Evolutionary conservation across 2,329 filamentous ascomycete genomes (phyloP), one percentile per base, ranked within the genome.

Genomic region (Penicillium brevicompactum): DNA sequence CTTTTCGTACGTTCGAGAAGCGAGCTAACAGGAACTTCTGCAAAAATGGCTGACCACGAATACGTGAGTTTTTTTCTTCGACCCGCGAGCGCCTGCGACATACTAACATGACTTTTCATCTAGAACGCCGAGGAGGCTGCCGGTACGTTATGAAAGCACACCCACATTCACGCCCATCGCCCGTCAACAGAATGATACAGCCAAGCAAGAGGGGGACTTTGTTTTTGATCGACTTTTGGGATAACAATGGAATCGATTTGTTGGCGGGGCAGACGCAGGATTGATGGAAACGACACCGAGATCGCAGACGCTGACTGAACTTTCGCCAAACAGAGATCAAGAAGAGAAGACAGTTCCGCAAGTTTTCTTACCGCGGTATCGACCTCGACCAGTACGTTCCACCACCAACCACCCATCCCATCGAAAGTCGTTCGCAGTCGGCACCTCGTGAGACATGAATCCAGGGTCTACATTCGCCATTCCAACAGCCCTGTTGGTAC

Each of bases 351-450:
- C 84, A 92, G 73, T 97, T 97, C 90, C 90, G 92, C 85, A 99
- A 97, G 89, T 99, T 97, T 80, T 94, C 92, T 72, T 99, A 97
- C 91, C 91, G 94, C 79, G 94, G 94, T 78, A 91, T 99, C 81
- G 94, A 99, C 82, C 92, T 99, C 80, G 94, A 99, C 81, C 91
- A 96, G 93, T 97, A 92, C 76, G 92, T 84, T 65, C 6, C 24
- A 49, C 55, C 64, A 55, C 51, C 59, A 50, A 52, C 30, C 46
- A 47, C 51, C 60, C 45, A 38, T 41, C 31, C 34, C 46, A 31
- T 49, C 42, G 42, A 37, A 53, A 46, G 31, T 50, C 46, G 47
- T 51, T 56, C 49, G 52, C 56, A 58, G 42, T 50, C 30, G 50
- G 42, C 49, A 34, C 45, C 54, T 34, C 34, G 48, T 48, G 49